phyloP scores from a whole-genome alignment of 1,284 basidiomycete species.

The Laetiporus sulphureus region DNA sequence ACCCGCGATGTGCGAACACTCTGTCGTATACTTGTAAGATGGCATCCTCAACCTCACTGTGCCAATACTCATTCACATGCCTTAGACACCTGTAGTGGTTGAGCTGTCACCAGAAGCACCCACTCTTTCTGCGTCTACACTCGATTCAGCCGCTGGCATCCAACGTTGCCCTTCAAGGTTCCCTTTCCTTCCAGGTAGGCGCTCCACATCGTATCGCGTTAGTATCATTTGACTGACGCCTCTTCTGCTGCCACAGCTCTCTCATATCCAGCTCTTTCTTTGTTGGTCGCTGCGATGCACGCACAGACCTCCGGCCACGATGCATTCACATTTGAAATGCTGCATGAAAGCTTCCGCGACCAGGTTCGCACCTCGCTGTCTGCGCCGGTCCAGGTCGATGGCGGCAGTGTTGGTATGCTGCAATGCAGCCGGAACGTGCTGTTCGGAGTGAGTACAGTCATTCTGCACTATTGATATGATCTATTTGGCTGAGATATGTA shows the following conservation, averaged over 20 bases:
- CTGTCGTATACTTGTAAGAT: slow-evolving; percentile 62
- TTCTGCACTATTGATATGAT: background rate
- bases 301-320: slow-evolving; percentile 59
- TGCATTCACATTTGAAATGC: slow-evolving; percentile 72
- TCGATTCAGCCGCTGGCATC: slow-evolving; percentile 34
- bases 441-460: slow-evolving; percentile 44
- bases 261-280: slow-evolving; percentile 65
- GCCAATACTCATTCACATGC: slow-evolving; percentile 51
- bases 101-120: slow-evolving; percentile 45
- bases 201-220: background rate
- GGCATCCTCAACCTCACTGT: slow-evolving; percentile 68
- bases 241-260: slow-evolving; percentile 36
- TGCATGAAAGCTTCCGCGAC: slow-evolving; percentile 59
- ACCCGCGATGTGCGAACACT: slow-evolving; percentile 64
- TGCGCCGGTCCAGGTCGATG: slow-evolving; percentile 67
- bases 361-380: slow-evolving; percentile 62
- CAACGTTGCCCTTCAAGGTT: slow-evolving; percentile 51
- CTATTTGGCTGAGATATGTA: too few relatives aligned
- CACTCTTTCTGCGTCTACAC: slow-evolving; percentile 37
- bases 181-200: slow-evolving; percentile 46
- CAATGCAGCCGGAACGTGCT: slow-evolving; percentile 56
- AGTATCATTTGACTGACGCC: background rate
- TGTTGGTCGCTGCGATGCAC: slow-evolving; percentile 67
- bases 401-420: slow-evolving; percentile 70
- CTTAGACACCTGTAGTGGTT: slow-evolving; percentile 43